Evolutionary conservation across 805 yeast genomes (phyloP), one percentile per base, ranked within the genome.

Genomic region (Myxozyma monticola): DNA sequence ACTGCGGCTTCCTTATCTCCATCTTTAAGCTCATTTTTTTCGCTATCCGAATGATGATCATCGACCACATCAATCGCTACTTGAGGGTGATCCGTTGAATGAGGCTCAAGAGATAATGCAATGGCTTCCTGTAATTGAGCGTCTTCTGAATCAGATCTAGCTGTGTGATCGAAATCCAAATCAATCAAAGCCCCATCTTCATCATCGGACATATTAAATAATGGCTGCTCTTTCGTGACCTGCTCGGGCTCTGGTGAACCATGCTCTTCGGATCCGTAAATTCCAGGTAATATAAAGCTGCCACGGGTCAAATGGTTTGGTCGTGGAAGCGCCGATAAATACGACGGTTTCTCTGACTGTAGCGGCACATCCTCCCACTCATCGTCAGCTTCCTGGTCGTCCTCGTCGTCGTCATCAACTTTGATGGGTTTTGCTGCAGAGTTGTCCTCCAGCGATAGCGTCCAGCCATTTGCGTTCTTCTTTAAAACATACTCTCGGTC

Each of bases 351-450:
- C 14, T 18, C 14, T 4, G 26, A n/a, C 36, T 36, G 22, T 7
- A 76, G 49, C 10, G 74, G 75, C 3, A 85, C 85, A 56, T 86
- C 95, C 60, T 85, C 90, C 83, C 86, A 83, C 36, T 82, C 89
- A 24, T 75, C 71, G 5, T 76, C 83, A 15, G 67, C 73, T 18
- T 69, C 74, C 15, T 65, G 69, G 12, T 72, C 77, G 18, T 65
- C 70, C 1, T 61, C 62, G 21, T 60, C 36, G 33, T 55, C 67
- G 6, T 59, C 68, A 4, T 61, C 65, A 10, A 54, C 48, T 12
- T 39, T 15, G n/a, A 46, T 49, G 41, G 30, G 54, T 34, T 26
- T 42, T 4, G 42, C 18, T 31, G 50, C 29, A 48, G 54, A 51
- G 37, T 52, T 57, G 20, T 51, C 56, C 34, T 49, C 59, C 37